These are phyloP conservation scores for Acanthamoeba lenticulata DNA, from an alignment of 208 protist genomes.

Conservation along the genomic window DNA sequence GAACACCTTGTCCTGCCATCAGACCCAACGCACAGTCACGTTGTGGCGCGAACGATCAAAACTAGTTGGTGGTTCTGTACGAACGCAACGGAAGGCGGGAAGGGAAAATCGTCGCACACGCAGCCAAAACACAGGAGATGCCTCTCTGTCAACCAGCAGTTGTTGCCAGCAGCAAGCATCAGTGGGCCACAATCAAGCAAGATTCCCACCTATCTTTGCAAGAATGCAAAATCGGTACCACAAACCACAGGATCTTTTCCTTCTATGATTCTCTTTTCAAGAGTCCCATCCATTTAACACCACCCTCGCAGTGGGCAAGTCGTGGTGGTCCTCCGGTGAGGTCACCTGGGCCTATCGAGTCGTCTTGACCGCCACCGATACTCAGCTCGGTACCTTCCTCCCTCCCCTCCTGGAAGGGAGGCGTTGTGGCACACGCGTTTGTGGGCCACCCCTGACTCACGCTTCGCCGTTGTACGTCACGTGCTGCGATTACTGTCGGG, in stretches of 20 bases:
- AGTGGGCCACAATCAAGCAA: constrained; percentile 10
- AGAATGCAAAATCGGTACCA: constrained; percentile 4
- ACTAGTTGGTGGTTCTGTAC: too few species aligned
- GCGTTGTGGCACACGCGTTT: neutral
- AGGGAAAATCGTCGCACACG: too few species aligned
- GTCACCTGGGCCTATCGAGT: neutral
- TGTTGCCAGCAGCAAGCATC: neutral
- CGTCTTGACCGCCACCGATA: neutral
- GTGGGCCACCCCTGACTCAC: neutral
- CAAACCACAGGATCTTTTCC: neutral
- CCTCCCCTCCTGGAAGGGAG: neutral
- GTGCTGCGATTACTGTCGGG: neutral
- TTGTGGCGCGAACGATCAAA: too few species aligned
- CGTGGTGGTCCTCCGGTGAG: neutral
- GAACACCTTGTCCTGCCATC: too few species aligned
- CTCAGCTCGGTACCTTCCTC: neutral
- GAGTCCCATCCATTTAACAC: neutral
- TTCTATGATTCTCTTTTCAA: neutral
- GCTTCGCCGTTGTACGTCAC: neutral
- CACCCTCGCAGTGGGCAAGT: neutral
- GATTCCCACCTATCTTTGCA: neutral
- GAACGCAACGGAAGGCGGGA: too few species aligned
- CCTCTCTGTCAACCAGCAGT: neutral
- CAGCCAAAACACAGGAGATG: neutral
- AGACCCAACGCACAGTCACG: too few species aligned